Conservation (phyloP, 140 eudicot genomes). For the Cichorium intybus region DNA sequence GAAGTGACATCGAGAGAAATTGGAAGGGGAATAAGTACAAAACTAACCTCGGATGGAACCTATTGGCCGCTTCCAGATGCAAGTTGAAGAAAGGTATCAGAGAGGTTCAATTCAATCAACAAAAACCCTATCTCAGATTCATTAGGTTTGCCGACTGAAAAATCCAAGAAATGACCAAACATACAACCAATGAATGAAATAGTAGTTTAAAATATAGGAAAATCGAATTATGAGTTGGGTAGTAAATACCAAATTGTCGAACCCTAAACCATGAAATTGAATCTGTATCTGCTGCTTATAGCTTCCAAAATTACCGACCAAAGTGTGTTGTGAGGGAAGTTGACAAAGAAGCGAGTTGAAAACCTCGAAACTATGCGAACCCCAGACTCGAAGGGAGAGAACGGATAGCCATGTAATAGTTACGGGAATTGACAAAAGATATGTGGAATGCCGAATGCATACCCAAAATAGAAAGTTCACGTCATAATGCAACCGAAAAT, state of each 20-base stretch:
- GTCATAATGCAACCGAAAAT: neutral
- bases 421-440: neutral
- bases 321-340: neutral
- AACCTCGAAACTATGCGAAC: conserved; percentile 24
- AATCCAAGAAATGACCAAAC: conserved; percentile 30
- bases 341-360: conserved; percentile 27
- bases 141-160: conserved; percentile 4
- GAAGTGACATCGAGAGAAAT: neutral
- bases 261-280: conserved; percentile 22
- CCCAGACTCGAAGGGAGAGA: neutral
- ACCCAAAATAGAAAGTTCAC: neutral
- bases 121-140: conserved; percentile 9
- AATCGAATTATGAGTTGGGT: neutral
- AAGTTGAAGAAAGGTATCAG: neutral
- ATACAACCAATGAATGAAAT: conserved; percentile 29
- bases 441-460: neutral
- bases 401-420: conserved; percentile 6
- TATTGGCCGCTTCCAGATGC: neutral
- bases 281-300: neutral
- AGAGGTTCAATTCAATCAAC: neutral
- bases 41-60: conserved; percentile 22
- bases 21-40: neutral
- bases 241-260: neutral
- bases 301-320: neutral
- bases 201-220: neutral